phyloP scores from a whole-genome alignment of 1,139 yeast genomes.

The Meyerozyma athensensis region DNA sequence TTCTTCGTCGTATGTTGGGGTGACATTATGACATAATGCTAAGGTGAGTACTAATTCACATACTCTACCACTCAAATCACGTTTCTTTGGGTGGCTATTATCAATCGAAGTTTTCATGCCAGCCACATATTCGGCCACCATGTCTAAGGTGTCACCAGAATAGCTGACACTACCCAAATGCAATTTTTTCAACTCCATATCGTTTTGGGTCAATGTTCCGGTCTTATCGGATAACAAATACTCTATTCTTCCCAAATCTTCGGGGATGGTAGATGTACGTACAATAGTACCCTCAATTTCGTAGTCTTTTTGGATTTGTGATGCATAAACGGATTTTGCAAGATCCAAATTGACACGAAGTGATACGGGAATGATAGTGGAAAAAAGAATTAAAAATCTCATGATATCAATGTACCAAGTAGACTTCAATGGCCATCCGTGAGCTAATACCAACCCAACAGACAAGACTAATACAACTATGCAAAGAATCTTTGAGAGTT shows the following conservation, averaged over 20 bases:
- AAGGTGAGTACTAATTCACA: slow-evolving; percentile 76
- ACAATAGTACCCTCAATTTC: slow-evolving; percentile 85
- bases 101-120: slow-evolving; percentile 20
- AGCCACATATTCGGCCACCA: slow-evolving; percentile 67
- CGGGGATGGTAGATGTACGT: slow-evolving; percentile 96
- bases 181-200: slow-evolving; percentile 91
- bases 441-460: slow-evolving; percentile 68
- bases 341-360: slow-evolving; percentile 89
- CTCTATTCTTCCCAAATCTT: slow-evolving; percentile 93
- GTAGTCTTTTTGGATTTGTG: slow-evolving; percentile 85
- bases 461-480: slow-evolving; percentile 79
- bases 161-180: slow-evolving; percentile 92
- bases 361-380: slow-evolving; percentile 94
- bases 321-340: slow-evolving; percentile 94
- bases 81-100: slow-evolving; percentile 24
- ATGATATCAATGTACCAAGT: slow-evolving; percentile 87
- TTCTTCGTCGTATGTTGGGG: slow-evolving; percentile 65
- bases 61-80: slow-evolving; percentile 68
- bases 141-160: slow-evolving; percentile 88
- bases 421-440: slow-evolving; percentile 60
- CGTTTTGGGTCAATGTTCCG: slow-evolving; percentile 96
- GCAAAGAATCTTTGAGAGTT: slow-evolving; percentile 82
- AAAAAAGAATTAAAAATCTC: slow-evolving; percentile 85
- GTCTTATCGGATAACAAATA: slow-evolving; percentile 91
- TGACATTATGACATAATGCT: slow-evolving; percentile 93